Conservation (phyloP, 139 green algal genomes). For the Astrephomene gubernaculifera region DNA sequence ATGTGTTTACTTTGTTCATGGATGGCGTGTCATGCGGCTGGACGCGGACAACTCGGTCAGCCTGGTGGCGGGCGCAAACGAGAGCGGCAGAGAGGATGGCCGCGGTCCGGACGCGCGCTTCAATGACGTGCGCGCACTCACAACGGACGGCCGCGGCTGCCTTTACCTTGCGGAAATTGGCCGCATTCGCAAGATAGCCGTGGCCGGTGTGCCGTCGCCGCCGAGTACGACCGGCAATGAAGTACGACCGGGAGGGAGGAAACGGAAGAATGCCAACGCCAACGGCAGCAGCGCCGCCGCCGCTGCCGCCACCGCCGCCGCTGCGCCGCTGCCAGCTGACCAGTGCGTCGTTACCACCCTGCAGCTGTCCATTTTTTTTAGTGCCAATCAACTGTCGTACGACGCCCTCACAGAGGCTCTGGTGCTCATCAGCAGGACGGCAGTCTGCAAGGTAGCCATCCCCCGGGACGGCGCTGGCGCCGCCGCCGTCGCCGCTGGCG, state of each 20-base stretch:
- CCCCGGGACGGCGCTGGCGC: background rate
- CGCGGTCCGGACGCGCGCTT: no score
- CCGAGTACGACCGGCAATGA: no score
- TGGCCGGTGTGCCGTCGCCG: background rate
- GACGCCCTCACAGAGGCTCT: background rate
- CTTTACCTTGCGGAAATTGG: background rate
- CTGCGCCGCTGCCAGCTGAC: background rate
- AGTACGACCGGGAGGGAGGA: no score
- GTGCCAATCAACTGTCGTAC: background rate
- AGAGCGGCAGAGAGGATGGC: no score
- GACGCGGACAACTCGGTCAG: no score
- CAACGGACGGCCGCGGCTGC: background rate
- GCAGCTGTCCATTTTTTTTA: background rate
- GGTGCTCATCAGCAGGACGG: background rate
- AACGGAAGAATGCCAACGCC: no score
- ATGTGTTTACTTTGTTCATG: no score
- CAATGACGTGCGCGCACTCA: background rate
- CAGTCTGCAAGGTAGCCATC: background rate
- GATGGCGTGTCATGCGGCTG: no score
- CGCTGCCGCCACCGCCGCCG: background rate
- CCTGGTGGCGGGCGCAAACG: no score
- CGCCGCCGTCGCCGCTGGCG: no score
- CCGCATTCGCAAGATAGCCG: background rate
- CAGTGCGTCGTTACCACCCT: background rate
- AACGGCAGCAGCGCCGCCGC: background rate